Percentiles rank a stretch among this genome's conserved stretches.
phyloP scores from a whole-genome alignment of 441 rosid genomes.

The Macaranga tanarius region DNA sequence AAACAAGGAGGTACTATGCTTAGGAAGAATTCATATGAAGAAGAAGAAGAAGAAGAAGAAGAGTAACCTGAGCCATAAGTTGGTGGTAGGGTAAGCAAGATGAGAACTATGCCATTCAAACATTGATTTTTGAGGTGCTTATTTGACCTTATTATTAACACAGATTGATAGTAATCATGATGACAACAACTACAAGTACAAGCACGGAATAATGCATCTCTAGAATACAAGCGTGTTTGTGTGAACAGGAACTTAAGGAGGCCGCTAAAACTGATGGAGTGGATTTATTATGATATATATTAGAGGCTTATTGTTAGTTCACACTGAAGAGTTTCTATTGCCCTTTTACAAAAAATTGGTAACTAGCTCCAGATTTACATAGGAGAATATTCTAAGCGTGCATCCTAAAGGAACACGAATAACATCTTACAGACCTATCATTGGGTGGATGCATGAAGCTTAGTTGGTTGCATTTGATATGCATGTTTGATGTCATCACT shows the following conservation, averaged over 20 bases:
- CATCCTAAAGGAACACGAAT: slow-evolving; percentile 84
- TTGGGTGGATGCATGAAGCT: slow-evolving; percentile 96
- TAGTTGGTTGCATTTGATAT: slow-evolving; percentile 98
- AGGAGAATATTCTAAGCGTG: slow-evolving; percentile 71
- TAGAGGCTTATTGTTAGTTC: neutral
- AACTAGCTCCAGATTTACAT: slow-evolving; percentile 62
- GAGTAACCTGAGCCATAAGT: slow-evolving; percentile 50
- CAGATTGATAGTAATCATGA: slow-evolving; percentile 46
- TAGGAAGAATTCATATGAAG: slow-evolving; percentile 49
- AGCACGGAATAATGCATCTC: slow-evolving; percentile 34
- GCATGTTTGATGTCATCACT: slow-evolving; percentile 56
- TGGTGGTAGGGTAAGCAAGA: slow-evolving; percentile 49
- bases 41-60: slow-evolving; percentile 67
- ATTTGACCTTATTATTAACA: slow-evolving; percentile 15
- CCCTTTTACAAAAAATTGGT: neutral
- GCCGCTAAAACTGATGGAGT: slow-evolving; percentile 56
- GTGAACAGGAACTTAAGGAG: slow-evolving; percentile 79
- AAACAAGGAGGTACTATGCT: slow-evolving; percentile 32
- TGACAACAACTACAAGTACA: slow-evolving; percentile 41
- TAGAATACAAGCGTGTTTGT: slow-evolving; percentile 71
- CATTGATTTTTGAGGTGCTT: neutral
- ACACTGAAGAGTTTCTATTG: neutral
- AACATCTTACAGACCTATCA: slow-evolving; percentile 79
- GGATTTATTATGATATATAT: slow-evolving; percentile 62
- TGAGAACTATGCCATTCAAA: neutral